phyloP scores from a whole-genome alignment of 768 basidiomycete genomes.

The Boletus pseudo-olivaceus region DNA sequence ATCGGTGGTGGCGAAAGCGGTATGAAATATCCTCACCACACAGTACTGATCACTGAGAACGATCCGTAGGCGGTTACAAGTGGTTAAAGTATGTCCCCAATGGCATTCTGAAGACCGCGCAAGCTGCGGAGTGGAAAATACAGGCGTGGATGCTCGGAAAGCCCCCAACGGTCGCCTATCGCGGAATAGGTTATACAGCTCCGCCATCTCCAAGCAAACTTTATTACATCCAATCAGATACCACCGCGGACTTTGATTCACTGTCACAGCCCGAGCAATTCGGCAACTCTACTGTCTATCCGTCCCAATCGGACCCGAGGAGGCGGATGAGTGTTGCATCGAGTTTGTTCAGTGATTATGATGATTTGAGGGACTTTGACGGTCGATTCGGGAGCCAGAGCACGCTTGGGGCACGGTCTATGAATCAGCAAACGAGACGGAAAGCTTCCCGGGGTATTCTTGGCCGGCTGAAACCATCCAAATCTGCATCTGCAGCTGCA shows the following conservation, averaged over 20 bases:
- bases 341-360: conserved; percentile 79
- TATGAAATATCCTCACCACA: conserved; percentile 37
- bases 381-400: conserved; percentile 82
- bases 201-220: conserved; percentile 34
- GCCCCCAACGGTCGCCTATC: conserved; percentile 78
- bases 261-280: conserved; percentile 21
- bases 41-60: conserved; percentile 10
- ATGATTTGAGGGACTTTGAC: conserved; percentile 83
- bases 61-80: conserved; percentile 70
- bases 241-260: conserved; percentile 15
- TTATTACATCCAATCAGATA: conserved; percentile 17
- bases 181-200: conserved; percentile 82
- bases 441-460: conserved; percentile 71
- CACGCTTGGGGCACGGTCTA: conserved; percentile 53
- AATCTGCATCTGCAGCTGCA: conserved; percentile 36
- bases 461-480: conserved; percentile 50
- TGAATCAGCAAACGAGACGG: conserved; percentile 40
- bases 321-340: conserved; percentile 72
- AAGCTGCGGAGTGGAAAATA: conserved; percentile 95
- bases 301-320: conserved; percentile 35
- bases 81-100: conserved; percentile 98
- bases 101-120: conserved; percentile 88
- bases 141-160: conserved; percentile 98
- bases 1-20: conserved; percentile 87
- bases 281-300: conserved; percentile 25